Evolutionary conservation across 176 grass and related monocot species (phyloP), one percentile per base, ranked within the genome.

Genomic region (Musa beccarii): DNA sequence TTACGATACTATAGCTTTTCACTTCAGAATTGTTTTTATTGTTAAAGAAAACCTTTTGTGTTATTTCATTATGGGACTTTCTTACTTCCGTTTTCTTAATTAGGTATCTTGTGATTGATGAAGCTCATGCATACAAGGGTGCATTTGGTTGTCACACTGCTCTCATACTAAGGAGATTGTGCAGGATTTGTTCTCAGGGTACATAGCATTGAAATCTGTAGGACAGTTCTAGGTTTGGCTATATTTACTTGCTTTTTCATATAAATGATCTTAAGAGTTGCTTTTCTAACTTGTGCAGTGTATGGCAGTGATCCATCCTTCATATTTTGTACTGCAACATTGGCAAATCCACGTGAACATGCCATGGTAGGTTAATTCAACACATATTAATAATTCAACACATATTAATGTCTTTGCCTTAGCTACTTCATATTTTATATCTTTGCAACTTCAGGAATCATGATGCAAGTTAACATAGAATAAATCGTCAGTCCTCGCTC

Each of bases 61-160:
- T 3, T 50, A 1, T 66, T 51, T 34, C 17, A 73, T 65, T 65
- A 7, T 16, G 51, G 25, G 53, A 10, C 11, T 20, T 68, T 79
- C 69, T 73, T 59, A 73, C 23, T 11, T 62, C n/a, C 53, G 70
- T 22, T 63, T 11, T 78, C 12, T 79, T 85, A 75, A 55, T 80
- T 54, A 98, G 94, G 88, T 98, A 93, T 85, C 84, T 98, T 76
- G 86, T 98, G 61, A 93, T 91, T 81, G 94, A 93, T 91, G 94
- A 98, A 91, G 83, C 94, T 72, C 94, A 98, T 93, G 80, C 81
- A 76, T 98, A 98, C 75, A 93, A 98, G 85, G 94, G 94, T 73
- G 94, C 88, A 81, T 93, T 98, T 93, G 94, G 94, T 59, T 93
- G 90, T 61, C 94, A 98, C 71, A 98, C 88, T 74, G 88, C 94